These are phyloP conservation scores for Trichoderma arundinaceum DNA, from an alignment of 2,329 filamentous ascomycete species.

Conservation along the genomic window DNA sequence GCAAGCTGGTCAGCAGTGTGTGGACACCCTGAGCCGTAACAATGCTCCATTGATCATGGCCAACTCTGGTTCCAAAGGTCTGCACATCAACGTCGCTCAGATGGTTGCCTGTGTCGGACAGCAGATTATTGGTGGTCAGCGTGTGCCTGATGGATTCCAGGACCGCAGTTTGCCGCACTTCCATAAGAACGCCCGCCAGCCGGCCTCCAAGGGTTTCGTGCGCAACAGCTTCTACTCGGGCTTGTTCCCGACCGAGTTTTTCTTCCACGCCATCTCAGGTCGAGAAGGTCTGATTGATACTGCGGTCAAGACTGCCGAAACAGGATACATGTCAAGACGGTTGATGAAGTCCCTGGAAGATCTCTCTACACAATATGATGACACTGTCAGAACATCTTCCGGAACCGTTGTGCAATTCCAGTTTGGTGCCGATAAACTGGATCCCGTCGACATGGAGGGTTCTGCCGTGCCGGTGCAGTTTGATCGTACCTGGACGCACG, in stretches of 20 bases:
- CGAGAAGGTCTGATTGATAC: constrained; percentile 99
- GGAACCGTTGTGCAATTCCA: constrained; percentile 94
- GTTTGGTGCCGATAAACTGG: constrained; percentile 93
- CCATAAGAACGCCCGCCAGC: constrained; percentile 87
- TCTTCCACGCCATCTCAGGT: constrained; percentile 98
- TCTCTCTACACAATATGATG: constrained; percentile 89
- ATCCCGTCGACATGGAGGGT: constrained; percentile 98
- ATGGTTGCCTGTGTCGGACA: constrained; percentile 98
- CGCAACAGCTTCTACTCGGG: constrained; percentile 97
- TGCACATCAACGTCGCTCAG: constrained; percentile 96
- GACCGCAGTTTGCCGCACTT: constrained; percentile 95
- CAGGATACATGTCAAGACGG: constrained; percentile 97
- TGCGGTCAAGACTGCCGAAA: constrained; percentile 97
- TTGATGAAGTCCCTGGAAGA: constrained; percentile 98
- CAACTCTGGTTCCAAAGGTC: constrained; percentile 95
- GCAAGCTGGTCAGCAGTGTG: constrained; percentile 88
- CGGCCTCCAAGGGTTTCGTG: constrained; percentile 96
- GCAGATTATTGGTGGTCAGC: constrained; percentile 92
- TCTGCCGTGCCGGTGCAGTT: constrained; percentile 92
- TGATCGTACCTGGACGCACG: constrained; percentile 85
- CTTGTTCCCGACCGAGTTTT: constrained; percentile 86
- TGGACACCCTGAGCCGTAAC: constrained; percentile 84
- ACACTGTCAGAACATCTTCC: constrained; percentile 90
- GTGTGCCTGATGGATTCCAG: constrained; percentile 95
- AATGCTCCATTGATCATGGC: constrained; percentile 97